Base-by-base conservation (phyloP, 768 basidiomycete genomes). In the Kwoniella sp. region DNA sequence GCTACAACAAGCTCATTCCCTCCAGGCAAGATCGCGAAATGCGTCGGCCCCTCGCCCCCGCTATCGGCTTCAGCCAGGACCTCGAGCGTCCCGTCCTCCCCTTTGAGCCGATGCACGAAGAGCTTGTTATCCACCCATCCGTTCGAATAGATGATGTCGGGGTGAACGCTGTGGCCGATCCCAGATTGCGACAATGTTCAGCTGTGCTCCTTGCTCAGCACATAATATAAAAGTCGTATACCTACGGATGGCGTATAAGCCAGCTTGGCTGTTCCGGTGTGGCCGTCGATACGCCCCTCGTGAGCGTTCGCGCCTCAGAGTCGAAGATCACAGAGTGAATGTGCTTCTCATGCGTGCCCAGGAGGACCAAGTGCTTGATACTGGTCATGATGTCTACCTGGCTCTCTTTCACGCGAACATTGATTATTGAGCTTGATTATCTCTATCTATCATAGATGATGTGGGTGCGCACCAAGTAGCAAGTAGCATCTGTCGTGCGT, bases 301-400 rank as follows among this genome's bases (percentile, higher is more conserved):
- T 60, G 26, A 63, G 47, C 9, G 65, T 55, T 22, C 47, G 58
- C 3, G 13, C 53, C 56, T 63, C 38, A 0, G 57, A 23, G 45
- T 74, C 66, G 47, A 74, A 74, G 5, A 66, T 30, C 3, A 65
- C 65, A 4, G 65, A 58, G 23, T 69, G 66, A 54, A 71, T 67
- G 15, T 64, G 53, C 25, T 47, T 26, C 30, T 57, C 67, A 52
- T 71, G 69, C 1, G 73, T 71, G 4, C 73, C 72, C 8, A 73
- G 50, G 15, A 73, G 57, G 55, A 73, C 58, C 56, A 70, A 51
- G 25, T 66, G 54, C 29, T 65, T 51, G 22, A 13, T 45, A 17
- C 41, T 45, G 41, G 41, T 45, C 41, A 45, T 45, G 3, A 3
- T 45, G 41, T 17, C 13, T 34, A 13, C 34, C 34, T 13, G 34